Base-by-base conservation (phyloP, 192 early-diverging fungal genomes). In the Funneliformis geosporum region DNA sequence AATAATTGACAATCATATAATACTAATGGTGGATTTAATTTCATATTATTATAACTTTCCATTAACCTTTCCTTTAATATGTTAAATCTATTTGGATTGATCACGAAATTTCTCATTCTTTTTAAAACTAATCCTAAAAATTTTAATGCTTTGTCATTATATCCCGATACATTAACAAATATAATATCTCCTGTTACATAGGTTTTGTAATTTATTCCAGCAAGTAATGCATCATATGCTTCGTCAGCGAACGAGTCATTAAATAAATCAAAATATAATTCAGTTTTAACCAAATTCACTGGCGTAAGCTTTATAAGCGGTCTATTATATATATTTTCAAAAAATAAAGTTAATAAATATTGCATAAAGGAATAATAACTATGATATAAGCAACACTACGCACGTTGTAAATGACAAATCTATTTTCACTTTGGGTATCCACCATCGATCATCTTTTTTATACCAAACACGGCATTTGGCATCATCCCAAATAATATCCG, bases 391-490 rank as follows among this genome's bases (percentile, higher is more conserved):
- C 2, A 33, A 33, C 2, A 33, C 2, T 55, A 55, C 50, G 4
- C 1, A 76, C 74, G 18, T 61, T 70, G 79, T 86, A 64, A 92
- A 86, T 65, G 87, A 83, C 59, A 98, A 89, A 74, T 88, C 91
- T 64, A 95, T 85, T 76, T 93, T 91, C 72, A 93, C 94, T 77
- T 96, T 94, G 39, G 98, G 98, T n/a, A 96, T 89, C 88, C 90
- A 93, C 79, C 95, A 99, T 3, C 88, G 93, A 82, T 97, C 95
- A 85, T 99, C 97, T 77, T 94, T 94, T 83, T 97, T 96, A 83
- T 95, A 90, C 97, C 97, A 99, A 82, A 98, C 81, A 50, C 96
- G 90, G 25, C 88, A 67, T 5, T 82, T 43, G 0, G 83, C 78
- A 11, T 87, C 85, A n/a, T 95, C 90, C 60, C 79, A 80, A 62